Percentiles rank a stretch among this genome's conserved stretches.
Evolutionary conservation across 2,329 filamentous ascomycete genomes (phyloP).

Genomic region (Rhytidhysteron rufulum): DNA sequence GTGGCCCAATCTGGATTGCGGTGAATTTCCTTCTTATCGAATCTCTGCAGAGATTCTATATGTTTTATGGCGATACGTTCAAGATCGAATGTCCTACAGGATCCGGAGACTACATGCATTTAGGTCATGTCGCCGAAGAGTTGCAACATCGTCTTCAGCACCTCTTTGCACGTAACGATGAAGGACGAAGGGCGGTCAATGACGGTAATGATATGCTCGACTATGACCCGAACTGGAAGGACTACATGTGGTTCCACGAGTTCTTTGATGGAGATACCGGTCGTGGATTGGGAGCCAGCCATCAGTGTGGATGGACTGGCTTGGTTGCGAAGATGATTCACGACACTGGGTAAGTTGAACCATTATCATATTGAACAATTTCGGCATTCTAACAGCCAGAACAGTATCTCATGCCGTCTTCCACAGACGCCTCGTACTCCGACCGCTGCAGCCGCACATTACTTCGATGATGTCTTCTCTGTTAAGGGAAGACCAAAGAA

Average conservation of each 20-base stretch:
- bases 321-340: conserved; percentile 96
- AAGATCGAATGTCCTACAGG: conserved; percentile 92
- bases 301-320: conserved; percentile 96
- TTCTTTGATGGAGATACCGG: conserved; percentile 94
- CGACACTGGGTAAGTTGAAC: conserved; percentile 80
- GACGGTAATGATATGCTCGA: conserved; percentile 79
- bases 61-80: conserved; percentile 88
- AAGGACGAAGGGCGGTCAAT: conserved; percentile 86
- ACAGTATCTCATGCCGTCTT: conserved; percentile 78
- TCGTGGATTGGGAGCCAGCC: conserved; percentile 82
- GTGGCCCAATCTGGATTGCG: conserved; percentile 89
- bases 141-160: conserved; percentile 93
- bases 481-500: conserved; percentile 40
- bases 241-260: conserved; percentile 93
- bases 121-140: conserved; percentile 91
- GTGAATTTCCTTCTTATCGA: conserved; percentile 95
- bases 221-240: conserved; percentile 90
- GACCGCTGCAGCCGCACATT: conserved; percentile 77
- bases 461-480: conserved; percentile 90
- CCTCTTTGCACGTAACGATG: conserved; percentile 77
- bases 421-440: conserved; percentile 91
- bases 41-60: conserved; percentile 89
- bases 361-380: neutral
- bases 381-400: conserved; percentile 38
- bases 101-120: conserved; percentile 91